Evolutionary conservation across 2,329 filamentous ascomycete species (phyloP).

Genomic region (Scopulariopsis brevicaulis): DNA sequence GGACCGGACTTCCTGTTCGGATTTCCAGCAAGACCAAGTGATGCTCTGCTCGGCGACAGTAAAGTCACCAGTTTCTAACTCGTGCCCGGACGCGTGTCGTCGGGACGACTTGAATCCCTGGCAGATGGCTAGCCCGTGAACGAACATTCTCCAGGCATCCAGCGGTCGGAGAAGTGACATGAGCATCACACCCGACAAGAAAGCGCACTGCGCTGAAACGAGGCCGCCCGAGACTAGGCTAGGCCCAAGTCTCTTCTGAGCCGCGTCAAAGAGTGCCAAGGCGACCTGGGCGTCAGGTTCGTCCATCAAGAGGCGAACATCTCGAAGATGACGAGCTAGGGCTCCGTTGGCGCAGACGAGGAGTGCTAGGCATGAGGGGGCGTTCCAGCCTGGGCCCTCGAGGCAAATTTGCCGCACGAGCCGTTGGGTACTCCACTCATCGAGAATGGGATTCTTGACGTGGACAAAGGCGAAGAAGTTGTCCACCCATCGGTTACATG

Average conservation of each 20-base stretch:
- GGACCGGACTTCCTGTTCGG: constrained; percentile 34
- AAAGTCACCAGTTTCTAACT: too few species aligned
- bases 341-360: constrained; percentile 34
- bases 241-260: constrained; percentile 35
- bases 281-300: too few species aligned
- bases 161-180: constrained; percentile 34
- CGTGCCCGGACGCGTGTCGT: constrained; percentile 27
- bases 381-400: constrained; percentile 30
- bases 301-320: too few species aligned
- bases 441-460: constrained; percentile 38
- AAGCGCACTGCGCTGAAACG: constrained; percentile 37
- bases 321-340: constrained; percentile 29
- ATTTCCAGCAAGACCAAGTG: constrained; percentile 46
- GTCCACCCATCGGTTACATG: constrained; percentile 26
- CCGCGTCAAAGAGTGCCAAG: constrained; percentile 30
- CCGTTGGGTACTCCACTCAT: constrained; percentile 25
- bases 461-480: constrained; percentile 36
- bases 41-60: too few species aligned
- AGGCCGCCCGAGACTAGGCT: constrained; percentile 26
- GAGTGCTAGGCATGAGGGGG: constrained; percentile 31
- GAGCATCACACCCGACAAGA: constrained; percentile 34
- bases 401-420: constrained; percentile 24
- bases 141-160: constrained; percentile 39
- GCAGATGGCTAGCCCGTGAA: constrained; percentile 36
- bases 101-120: constrained; percentile 20